Percentiles rank a stretch among this genome's conserved stretches.
Evolutionary conservation across 805 yeast species (phyloP).

Genomic region (Candida ulmi): DNA sequence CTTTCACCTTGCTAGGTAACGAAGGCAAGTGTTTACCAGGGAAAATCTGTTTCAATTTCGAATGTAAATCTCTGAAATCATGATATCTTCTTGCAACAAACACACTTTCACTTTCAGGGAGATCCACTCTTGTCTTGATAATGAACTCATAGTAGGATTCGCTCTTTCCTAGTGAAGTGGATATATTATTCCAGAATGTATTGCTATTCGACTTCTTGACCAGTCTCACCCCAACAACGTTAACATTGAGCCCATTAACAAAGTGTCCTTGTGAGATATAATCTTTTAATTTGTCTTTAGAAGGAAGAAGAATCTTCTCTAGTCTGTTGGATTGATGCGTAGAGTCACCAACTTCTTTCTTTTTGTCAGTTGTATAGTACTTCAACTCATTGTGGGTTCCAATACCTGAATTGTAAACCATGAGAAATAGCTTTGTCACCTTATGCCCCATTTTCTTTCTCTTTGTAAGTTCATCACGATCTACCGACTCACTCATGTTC

Average conservation of each 20-base stretch:
- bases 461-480: constrained; percentile 71
- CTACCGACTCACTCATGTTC: constrained; percentile 66
- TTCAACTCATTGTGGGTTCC: constrained; percentile 51
- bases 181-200: constrained; percentile 22
- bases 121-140: constrained; percentile 15
- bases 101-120: constrained; percentile 14
- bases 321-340: constrained; percentile 25
- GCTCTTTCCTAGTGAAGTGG: constrained; percentile 15
- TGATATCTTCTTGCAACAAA: constrained; percentile 54
- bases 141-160: constrained; percentile 21
- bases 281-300: constrained; percentile 30
- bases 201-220: constrained; percentile 23
- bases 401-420: constrained; percentile 72
- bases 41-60: constrained; percentile 43
- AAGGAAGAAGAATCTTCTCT: constrained; percentile 33
- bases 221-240: constrained; percentile 60
- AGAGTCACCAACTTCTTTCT: constrained; percentile 18
- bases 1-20: constrained; percentile 51
- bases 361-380: constrained; percentile 36
- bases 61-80: constrained; percentile 59
- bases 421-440: constrained; percentile 53
- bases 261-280: constrained; percentile 27
- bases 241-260: constrained; percentile 55
- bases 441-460: constrained; percentile 57
- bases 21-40: constrained; percentile 66